Evolutionary conservation across 2,329 filamentous ascomycete species (phyloP).

Genomic region (Fusarium kyushuense): DNA sequence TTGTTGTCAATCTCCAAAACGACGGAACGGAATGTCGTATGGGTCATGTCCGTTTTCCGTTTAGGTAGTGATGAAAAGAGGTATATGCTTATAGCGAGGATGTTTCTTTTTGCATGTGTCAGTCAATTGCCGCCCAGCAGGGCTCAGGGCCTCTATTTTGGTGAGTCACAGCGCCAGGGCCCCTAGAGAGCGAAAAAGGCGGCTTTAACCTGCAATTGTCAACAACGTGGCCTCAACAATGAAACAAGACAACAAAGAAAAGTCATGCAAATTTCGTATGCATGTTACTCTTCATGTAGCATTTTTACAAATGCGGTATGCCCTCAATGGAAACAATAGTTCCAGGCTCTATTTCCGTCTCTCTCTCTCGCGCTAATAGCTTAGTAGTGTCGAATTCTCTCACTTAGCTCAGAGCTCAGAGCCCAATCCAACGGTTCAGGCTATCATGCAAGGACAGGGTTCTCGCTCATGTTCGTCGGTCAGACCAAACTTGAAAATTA

Average conservation of each 20-base stretch:
- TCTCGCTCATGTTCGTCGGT: slow-evolving; percentile 14
- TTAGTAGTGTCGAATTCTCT: slow-evolving; percentile 2
- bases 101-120: slow-evolving; percentile 7
- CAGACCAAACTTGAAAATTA: slow-evolving; percentile 21
- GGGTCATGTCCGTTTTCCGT: slow-evolving; percentile 23
- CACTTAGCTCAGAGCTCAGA: slow-evolving; percentile 11
- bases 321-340: neutral
- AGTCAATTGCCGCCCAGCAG: neutral
- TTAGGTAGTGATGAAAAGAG: neutral
- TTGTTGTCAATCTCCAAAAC: slow-evolving; percentile 25
- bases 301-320: neutral
- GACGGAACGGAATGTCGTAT: slow-evolving; percentile 25
- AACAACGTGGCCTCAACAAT: slow-evolving; percentile 14
- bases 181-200: slow-evolving; percentile 6
- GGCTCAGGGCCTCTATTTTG: neutral
- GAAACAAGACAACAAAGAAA: slow-evolving; percentile 22
- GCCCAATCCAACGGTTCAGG: slow-evolving; percentile 46
- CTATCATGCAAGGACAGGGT: slow-evolving; percentile 42
- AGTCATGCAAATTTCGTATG: slow-evolving; percentile 4
- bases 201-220: slow-evolving; percentile 13
- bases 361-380: neutral
- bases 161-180: slow-evolving; percentile 27
- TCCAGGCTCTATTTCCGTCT: slow-evolving; percentile 18
- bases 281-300: neutral
- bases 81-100: slow-evolving; percentile 21